Evolutionary conservation across 2,329 filamentous ascomycete genomes (phyloP), one percentile per base, ranked within the genome.

Genomic region (Trichophaea hybrida): DNA sequence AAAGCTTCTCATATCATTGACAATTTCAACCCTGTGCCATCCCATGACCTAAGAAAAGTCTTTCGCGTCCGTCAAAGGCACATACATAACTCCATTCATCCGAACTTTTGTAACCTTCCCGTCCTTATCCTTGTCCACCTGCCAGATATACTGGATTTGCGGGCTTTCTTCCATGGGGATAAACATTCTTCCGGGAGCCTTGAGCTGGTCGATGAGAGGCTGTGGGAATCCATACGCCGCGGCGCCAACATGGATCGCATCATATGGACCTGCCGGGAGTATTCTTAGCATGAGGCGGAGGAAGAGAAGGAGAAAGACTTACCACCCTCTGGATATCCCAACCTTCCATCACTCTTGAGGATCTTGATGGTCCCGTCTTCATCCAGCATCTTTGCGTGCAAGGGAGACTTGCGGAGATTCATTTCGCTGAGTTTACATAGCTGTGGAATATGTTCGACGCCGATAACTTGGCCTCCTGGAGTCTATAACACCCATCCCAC

Each of bases 191-290:
- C 93, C 93, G 0, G 91, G 91, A 2, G 79, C 74, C 64, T 81
- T 82, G 66, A 98, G 74, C 74, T 97, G 93, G 34, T 83, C 79
- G 50, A 94, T 73, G 65, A 97, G 73, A 61, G 80, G 78, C 15
- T 79, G 70, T 70, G 94, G 90, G 58, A 94, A 73, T 69, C 82
- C 79, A 31, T 74, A 78, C 0, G 91, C 91, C 6, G 88, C 86
- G 0, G 93, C 93, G 0, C 93, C 93, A 2, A 97, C 93, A 70
- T 97, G 93, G 61, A 98, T 97, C 1, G 86, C 90, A 76, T 97
- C 88, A 77, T 91, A 98, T 0, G 82, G 62, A 74, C 80, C 68
- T 43, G 38, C n/a, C 38, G 10, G 10, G 10, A 15, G n/a, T 43
- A 43, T 24, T 24, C 24, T 43, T 43, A 43, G 38, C 38, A 43